Evolutionary conservation across 1,284 basidiomycete genomes (phyloP).

Genomic region (Heliocybe sulcata): DNA sequence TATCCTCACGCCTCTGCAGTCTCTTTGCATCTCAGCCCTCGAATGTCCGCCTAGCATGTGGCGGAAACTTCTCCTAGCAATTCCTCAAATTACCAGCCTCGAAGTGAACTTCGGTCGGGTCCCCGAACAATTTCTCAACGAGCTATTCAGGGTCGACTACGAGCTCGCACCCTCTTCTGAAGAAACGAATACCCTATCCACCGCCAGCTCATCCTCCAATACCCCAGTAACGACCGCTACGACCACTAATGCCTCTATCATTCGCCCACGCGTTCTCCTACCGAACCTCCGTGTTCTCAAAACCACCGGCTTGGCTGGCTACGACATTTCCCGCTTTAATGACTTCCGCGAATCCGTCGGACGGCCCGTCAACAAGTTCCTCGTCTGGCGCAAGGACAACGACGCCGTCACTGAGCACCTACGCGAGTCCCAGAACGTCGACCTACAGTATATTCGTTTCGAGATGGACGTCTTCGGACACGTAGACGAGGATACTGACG

Average conservation of each 20-base stretch:
- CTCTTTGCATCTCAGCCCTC: conserved; percentile 36
- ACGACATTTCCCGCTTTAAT: background rate
- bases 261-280: background rate
- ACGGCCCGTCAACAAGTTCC: background rate
- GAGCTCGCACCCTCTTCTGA: background rate
- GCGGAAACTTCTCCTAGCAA: conserved; percentile 27
- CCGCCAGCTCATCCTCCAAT: background rate
- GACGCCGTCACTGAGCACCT: background rate
- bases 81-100: conserved; percentile 28
- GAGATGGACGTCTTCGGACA: background rate
- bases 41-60: conserved; percentile 32
- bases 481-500: background rate
- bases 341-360: background rate
- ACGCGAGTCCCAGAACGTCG: background rate
- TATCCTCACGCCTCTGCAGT: conserved; percentile 29
- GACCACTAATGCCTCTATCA: background rate
- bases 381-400: background rate
- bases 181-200: background rate
- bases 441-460: background rate
- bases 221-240: background rate
- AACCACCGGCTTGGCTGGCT: background rate
- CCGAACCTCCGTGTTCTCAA: background rate
- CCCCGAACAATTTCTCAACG: conserved; percentile 25
- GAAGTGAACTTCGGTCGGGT: conserved; percentile 40
- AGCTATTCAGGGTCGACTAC: conserved; percentile 17